Base-by-base conservation (phyloP, 1,139 yeast genomes). In the Yamadazyma blattariae region DNA sequence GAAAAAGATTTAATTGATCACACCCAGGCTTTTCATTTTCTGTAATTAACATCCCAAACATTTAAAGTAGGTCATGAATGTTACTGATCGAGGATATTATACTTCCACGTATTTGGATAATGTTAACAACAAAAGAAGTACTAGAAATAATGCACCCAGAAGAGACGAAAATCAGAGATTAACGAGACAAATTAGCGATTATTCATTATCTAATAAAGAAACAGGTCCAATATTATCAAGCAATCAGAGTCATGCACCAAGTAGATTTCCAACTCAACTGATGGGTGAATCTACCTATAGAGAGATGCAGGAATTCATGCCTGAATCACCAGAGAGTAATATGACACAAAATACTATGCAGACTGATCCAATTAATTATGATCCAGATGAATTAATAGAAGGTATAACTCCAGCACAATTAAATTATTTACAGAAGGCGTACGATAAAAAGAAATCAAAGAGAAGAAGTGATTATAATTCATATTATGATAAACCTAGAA, bases 381-480 rank as follows among this genome's bases (percentile, higher is more conserved):
- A 62, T 38, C 61, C 64, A 3, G 69, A 64, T 37, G 51, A 54
- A 30, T 50, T 64, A 31, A 56, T 51, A 32, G 62, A 58, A 42
- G 66, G 51, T 30, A 53, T 61, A 25, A 64, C 70, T 0, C 71
- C 71, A 2, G 71, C 71, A 0, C 63, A 64, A 41, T 47, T 64
- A 31, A 61, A 59, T 36, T 41, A 52, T 18, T 41, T 63, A 14
- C 60, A 55, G 28, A 50, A 48, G 34, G 36, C 36, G 16, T 40
- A 27, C 27, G 30, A 17, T 19, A 14, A 24, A 5, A 23, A 20
- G 19, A 22, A n/a, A 17, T 12, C 27, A 16, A 28, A 29, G 29
- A 31, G 38, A 25, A 10, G 24, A 13, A 40, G 34, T 19, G 31
- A 32, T 13, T 34, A 29, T 15, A 28, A 33, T 25, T 25, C 32